These are phyloP conservation scores for Magnaporthiopsis incrustans DNA, from an alignment of 2,329 filamentous ascomycete species.

Conservation along the genomic window DNA sequence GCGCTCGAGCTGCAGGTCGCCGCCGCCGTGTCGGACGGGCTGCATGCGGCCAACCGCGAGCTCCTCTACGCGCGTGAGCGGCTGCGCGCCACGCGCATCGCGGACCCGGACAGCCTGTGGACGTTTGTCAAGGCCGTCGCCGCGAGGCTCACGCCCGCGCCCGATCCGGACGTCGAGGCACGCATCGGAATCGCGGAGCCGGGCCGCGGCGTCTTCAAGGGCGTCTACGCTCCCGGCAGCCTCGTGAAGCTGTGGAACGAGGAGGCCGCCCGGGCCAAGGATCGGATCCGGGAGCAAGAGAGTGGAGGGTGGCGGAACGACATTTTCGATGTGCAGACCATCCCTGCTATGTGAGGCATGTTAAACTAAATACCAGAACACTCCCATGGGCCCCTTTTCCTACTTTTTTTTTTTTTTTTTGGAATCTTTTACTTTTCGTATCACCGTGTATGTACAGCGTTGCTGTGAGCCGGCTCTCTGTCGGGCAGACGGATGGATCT, in stretches of 20 bases:
- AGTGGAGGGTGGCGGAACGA: slow-evolving; percentile 73
- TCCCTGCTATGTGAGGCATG: neutral
- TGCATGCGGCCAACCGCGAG: slow-evolving; percentile 74
- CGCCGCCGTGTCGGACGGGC: slow-evolving; percentile 57
- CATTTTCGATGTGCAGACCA: slow-evolving; percentile 55
- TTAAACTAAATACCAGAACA: neutral
- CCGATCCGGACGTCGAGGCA: slow-evolving; percentile 69
- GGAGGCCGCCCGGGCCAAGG: slow-evolving; percentile 60
- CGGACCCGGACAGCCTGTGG: slow-evolving; percentile 67
- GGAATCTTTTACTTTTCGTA: neutral
- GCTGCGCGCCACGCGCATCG: slow-evolving; percentile 75
- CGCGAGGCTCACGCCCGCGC: slow-evolving; percentile 62
- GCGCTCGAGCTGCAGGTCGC: slow-evolving; percentile 74
- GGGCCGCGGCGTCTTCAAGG: slow-evolving; percentile 60
- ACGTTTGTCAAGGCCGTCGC: slow-evolving; percentile 78
- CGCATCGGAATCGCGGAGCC: slow-evolving; percentile 59
- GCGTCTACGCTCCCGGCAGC: slow-evolving; percentile 82
- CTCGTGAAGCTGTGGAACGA: slow-evolving; percentile 85
- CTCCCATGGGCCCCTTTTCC: too few relatives aligned
- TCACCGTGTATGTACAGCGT: too few relatives aligned
- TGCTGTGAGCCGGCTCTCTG: too few relatives aligned
- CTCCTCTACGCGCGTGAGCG: slow-evolving; percentile 80
- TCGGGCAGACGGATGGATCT: too few relatives aligned
- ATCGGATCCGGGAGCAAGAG: slow-evolving; percentile 67
- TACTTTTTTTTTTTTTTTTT: slow-evolving; percentile 1